A percentile compares a stretch with the other conserved stretches of the same genome.
Evolutionary conservation across 208 protist species (phyloP).

Genomic region (Acanthamoeba castellanii): DNA sequence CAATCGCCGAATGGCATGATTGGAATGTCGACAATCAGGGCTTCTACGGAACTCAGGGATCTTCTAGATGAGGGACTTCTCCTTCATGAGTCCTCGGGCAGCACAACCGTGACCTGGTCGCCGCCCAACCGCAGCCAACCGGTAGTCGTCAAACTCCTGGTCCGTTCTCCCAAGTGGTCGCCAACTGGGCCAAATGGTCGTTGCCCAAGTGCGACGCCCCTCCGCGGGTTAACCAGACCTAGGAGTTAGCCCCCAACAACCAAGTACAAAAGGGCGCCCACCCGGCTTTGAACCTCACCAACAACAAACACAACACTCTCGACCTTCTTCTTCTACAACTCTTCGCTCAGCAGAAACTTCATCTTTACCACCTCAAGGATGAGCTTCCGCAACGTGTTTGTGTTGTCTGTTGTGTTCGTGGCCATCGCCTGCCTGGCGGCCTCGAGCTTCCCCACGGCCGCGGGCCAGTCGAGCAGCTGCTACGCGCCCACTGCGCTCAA

Average conservation of each 20-base stretch:
- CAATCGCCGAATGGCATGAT: neutral
- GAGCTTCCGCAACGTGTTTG: constrained; percentile 52
- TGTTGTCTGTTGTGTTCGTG: constrained; percentile 54
- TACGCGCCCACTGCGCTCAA: constrained; percentile 30
- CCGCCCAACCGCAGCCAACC: too few relatives aligned
- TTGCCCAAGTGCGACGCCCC: neutral
- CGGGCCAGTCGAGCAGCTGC: constrained; percentile 60
- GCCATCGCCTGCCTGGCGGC: neutral
- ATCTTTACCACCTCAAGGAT: neutral
- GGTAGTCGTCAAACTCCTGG: neutral
- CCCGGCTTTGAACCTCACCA: neutral
- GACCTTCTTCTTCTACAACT: neutral
- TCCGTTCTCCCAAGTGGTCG: neutral
- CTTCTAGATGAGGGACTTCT: neutral
- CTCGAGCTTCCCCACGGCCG: neutral
- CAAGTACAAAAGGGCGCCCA: neutral
- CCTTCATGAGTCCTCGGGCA: too few relatives aligned
- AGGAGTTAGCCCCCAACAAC: neutral
- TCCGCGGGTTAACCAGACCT: neutral
- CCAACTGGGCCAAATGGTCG: neutral
- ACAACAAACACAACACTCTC: neutral
- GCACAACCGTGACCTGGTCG: too few relatives aligned
- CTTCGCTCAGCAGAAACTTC: neutral
- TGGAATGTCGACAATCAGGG: neutral
- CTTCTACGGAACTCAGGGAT: neutral